phyloP scores from a whole-genome alignment of 306 rosid species.

The Hippophae gyantsensis region DNA sequence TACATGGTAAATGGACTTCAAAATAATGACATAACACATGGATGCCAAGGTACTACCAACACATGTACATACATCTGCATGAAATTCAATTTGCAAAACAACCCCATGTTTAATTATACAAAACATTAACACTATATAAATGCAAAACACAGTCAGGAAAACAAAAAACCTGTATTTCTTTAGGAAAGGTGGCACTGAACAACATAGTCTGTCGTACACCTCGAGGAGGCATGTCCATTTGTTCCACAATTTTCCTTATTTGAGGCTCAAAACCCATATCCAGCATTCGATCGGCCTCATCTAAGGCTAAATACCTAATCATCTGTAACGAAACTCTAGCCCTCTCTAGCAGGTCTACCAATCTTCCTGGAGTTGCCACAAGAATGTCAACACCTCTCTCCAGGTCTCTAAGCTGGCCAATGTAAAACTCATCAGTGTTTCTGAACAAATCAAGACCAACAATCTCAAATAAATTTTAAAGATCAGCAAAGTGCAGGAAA shows the following conservation, averaged over 20 bases:
- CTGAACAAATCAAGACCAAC: slow-evolving; percentile 7
- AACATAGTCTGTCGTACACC: slow-evolving; percentile 73
- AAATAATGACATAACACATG: no score
- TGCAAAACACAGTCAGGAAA: not conserved
- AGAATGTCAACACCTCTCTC: slow-evolving; percentile 89
- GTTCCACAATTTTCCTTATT: slow-evolving; percentile 74
- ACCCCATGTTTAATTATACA: no score
- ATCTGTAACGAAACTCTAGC: slow-evolving; percentile 67
- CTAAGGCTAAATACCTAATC: slow-evolving; percentile 70
- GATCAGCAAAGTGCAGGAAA: not conserved
- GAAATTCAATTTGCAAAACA: no score
- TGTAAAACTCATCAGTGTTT: not conserved
- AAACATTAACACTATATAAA: no score
- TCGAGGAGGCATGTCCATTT: slow-evolving; percentile 84
- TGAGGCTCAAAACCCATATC: slow-evolving; percentile 98
- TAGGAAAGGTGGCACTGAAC: slow-evolving; percentile 79
- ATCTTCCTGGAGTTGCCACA: slow-evolving; percentile 88
- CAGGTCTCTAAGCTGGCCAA: slow-evolving; percentile 57
- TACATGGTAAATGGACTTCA: no score
- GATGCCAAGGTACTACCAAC: no score
- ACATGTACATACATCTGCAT: no score
- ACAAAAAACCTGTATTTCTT: slow-evolving; percentile 70
- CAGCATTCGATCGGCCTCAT: slow-evolving; percentile 91
- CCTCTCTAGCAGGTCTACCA: slow-evolving; percentile 84
- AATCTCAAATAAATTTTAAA: slow-evolving; percentile 7